phyloP scores from a whole-genome alignment of 768 basidiomycete species.

The Pholiota microspora region DNA sequence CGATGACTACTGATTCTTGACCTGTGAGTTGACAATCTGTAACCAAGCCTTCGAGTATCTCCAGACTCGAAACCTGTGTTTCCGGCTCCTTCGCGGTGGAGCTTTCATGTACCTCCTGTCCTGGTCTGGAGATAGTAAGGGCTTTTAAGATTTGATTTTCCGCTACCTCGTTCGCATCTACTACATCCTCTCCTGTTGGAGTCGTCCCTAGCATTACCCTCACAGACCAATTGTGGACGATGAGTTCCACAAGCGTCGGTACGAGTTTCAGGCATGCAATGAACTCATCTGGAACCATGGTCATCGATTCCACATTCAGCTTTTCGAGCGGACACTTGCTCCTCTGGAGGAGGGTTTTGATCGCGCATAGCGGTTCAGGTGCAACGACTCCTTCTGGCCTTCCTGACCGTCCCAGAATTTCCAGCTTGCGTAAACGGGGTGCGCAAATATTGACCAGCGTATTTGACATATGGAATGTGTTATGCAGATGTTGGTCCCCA shows the following conservation, averaged over 20 bases:
- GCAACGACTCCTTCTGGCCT: constrained; percentile 14
- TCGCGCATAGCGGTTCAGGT: constrained; percentile 21
- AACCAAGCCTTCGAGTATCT: neutral
- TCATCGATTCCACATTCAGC: constrained; percentile 23
- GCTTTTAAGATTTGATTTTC: constrained; percentile 24
- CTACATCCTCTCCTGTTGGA: constrained; percentile 1
- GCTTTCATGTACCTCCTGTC: neutral
- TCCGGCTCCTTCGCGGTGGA: neutral
- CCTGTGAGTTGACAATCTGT: neutral
- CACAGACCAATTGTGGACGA: constrained; percentile 24
- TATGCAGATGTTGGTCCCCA: constrained; percentile 26
- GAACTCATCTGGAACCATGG: constrained; percentile 21
- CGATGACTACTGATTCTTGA: neutral
- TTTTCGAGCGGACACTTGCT: constrained; percentile 24
- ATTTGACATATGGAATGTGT: constrained; percentile 28
- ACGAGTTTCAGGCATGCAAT: constrained; percentile 21
- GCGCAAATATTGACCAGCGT: constrained; percentile 22
- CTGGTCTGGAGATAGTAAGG: constrained; percentile 13
- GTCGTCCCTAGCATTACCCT: constrained; percentile 5
- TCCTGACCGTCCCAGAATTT: constrained; percentile 25
- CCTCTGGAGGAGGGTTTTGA: constrained; percentile 18
- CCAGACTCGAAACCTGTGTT: neutral
- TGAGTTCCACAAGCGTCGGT: constrained; percentile 21
- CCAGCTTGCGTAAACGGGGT: constrained; percentile 23
- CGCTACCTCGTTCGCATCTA: constrained; percentile 11